Evolutionary conservation across 345 rosid genomes (phyloP).

Genomic region (Erucastrum elatum): DNA sequence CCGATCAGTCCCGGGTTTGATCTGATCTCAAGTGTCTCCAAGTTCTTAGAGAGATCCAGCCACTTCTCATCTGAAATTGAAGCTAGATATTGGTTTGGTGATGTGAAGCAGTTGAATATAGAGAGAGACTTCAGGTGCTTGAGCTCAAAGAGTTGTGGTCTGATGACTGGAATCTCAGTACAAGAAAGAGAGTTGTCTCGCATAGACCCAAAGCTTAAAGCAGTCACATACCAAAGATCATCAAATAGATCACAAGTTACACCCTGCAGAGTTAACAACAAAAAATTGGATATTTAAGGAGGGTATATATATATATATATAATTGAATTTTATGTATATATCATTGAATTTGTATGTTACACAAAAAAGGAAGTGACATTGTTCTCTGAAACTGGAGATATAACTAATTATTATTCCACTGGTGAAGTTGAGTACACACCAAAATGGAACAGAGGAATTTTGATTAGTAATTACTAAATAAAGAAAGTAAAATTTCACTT

Average conservation of each 20-base stretch:
- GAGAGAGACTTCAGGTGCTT: constrained; percentile 75
- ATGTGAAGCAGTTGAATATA: constrained; percentile 65
- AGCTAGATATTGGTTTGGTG: constrained; percentile 45
- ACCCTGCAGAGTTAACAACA: constrained; percentile 53
- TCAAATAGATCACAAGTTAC: constrained; percentile 78
- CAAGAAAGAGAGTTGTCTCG: constrained; percentile 78
- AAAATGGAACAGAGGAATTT: constrained; percentile 4
- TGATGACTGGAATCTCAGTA: constrained; percentile 50
- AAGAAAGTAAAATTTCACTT: not conserved
- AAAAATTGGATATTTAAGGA: not conserved
- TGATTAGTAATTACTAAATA: not conserved
- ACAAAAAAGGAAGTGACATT: not conserved
- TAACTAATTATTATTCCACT: not conserved
- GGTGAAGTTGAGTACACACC: constrained; percentile 3
- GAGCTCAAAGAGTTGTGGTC: constrained; percentile 66
- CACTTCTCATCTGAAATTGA: constrained; percentile 50
- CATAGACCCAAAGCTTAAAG: constrained; percentile 67
- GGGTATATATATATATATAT: not conserved
- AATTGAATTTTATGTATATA: too few relatives aligned
- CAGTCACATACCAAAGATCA: constrained; percentile 81
- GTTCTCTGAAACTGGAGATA: not conserved
- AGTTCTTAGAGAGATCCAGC: constrained; percentile 53
- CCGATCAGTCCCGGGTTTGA: constrained; percentile 81
- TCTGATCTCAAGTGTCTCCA: constrained; percentile 75
- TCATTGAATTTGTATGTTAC: not conserved